Percentiles rank a stretch among this genome's conserved stretches.
phyloP scores from a whole-genome alignment of 345 rosid genomes.

The Camelina sativa region DNA sequence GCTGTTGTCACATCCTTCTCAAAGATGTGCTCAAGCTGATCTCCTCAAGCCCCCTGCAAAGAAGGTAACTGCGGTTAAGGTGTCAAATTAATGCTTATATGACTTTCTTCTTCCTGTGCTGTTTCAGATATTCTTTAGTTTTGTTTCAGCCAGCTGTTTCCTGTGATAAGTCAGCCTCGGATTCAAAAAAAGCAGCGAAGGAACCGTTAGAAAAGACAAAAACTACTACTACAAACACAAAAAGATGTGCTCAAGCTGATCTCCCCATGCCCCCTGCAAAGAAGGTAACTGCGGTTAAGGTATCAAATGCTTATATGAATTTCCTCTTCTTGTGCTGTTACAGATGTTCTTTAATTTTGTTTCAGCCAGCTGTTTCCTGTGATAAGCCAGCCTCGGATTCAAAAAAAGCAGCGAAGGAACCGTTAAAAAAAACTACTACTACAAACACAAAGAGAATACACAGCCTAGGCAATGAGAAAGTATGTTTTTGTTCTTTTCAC shows the following conservation, averaged over 20 bases:
- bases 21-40: slow-evolving; percentile 74
- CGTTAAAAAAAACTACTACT: neutral
- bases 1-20: slow-evolving; percentile 79
- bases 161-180: neutral
- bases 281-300: no score
- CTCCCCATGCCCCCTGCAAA: no score
- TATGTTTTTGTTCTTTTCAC: neutral
- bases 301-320: no score
- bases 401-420: no score
- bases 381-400: no score
- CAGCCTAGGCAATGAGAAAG: neutral
- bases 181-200: neutral
- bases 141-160: slow-evolving; percentile 10
- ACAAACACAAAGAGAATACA: slow-evolving; percentile 1
- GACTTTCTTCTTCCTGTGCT: neutral
- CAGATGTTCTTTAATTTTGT: no score
- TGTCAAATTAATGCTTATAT: slow-evolving; percentile 39
- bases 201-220: neutral
- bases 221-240: no score
- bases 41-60: slow-evolving; percentile 69
- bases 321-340: no score
- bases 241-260: no score
- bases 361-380: no score
- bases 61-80: slow-evolving; percentile 55
- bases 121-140: neutral